Percentiles rank a stretch among this genome's conserved stretches.
These are phyloP conservation scores for Thecaphora thlaspeos DNA, from an alignment of 1,284 basidiomycete genomes.

Conservation along the genomic window DNA sequence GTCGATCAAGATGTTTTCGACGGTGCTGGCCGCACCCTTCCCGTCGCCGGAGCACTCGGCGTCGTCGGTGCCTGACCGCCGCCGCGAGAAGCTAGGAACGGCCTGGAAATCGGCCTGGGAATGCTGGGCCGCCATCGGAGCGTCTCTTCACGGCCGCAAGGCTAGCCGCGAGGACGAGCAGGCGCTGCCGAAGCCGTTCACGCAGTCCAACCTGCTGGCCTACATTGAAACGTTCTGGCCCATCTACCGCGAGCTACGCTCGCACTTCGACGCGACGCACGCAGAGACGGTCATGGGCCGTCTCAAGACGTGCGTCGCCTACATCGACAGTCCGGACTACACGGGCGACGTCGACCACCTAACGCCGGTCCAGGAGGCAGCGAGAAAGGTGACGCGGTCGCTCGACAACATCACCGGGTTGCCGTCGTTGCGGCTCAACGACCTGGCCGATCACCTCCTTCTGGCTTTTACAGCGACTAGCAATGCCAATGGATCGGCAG, in stretches of 20 bases:
- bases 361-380: slow-evolving; percentile 73
- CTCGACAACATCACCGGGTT: slow-evolving; percentile 63
- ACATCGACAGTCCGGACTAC: slow-evolving; percentile 78
- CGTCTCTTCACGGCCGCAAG: slow-evolving; percentile 7
- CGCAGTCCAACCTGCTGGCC: slow-evolving; percentile 81
- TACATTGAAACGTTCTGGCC: slow-evolving; percentile 70
- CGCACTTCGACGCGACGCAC: slow-evolving; percentile 62
- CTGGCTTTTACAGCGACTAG: slow-evolving; percentile 67
- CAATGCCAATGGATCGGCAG: background rate
- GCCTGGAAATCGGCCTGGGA: slow-evolving; percentile 6
- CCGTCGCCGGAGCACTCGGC: too few relatives aligned
- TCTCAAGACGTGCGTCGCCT: slow-evolving; percentile 77
- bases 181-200: slow-evolving; percentile 64
- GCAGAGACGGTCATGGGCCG: slow-evolving; percentile 72
- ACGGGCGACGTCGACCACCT: slow-evolving; percentile 79
- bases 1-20: slow-evolving; percentile 56
- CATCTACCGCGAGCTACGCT: slow-evolving; percentile 43
- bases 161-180: background rate
- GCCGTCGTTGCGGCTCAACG: slow-evolving; percentile 72
- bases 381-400: slow-evolving; percentile 72
- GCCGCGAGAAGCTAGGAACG: background rate
- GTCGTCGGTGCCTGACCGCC: too few relatives aligned
- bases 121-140: slow-evolving; percentile 15
- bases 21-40: slow-evolving; percentile 58
- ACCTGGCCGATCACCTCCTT: slow-evolving; percentile 79